Conservation (phyloP, 345 rosid genomes). For the Hypericum perforatum region DNA sequence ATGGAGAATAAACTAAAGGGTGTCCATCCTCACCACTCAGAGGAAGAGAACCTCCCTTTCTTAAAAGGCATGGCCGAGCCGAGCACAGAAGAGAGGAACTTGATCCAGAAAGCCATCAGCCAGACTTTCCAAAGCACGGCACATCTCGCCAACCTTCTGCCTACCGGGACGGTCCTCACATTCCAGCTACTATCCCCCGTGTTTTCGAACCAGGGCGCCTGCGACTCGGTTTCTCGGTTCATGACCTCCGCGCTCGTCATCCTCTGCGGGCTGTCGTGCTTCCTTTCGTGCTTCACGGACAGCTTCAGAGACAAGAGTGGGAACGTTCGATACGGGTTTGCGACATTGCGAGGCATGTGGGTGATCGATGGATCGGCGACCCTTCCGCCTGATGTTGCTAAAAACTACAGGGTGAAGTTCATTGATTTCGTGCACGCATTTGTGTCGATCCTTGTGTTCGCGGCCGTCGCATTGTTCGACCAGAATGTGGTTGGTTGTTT, state of each 20-base stretch:
- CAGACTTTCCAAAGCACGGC: conserved; percentile 88
- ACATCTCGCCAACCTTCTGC: conserved; percentile 77
- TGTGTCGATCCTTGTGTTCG: conserved; percentile 69
- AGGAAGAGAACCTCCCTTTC: conserved; percentile 39
- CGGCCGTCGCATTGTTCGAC: conserved; percentile 66
- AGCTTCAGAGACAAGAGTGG: conserved; percentile 71
- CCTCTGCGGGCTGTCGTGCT: conserved; percentile 63
- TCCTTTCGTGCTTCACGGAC: conserved; percentile 68
- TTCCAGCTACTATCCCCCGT: conserved; percentile 80
- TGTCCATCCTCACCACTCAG: background rate
- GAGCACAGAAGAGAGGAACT: conserved; percentile 29
- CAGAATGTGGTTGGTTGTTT: conserved; percentile 61
- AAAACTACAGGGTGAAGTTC: conserved; percentile 39
- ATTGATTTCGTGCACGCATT: conserved; percentile 74
- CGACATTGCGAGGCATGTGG: conserved; percentile 64
- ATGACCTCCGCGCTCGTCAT: conserved; percentile 48
- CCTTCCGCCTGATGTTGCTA: conserved; percentile 43
- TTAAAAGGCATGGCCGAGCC: conserved; percentile 27
- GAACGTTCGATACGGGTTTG: conserved; percentile 58
- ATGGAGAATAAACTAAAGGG: too few species aligned
- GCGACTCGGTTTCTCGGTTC: conserved; percentile 44
- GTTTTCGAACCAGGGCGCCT: conserved; percentile 63
- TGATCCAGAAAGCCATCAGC: conserved; percentile 62
- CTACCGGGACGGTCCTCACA: conserved; percentile 88
- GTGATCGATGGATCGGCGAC: conserved; percentile 65